phyloP scores from a whole-genome alignment of 2,329 filamentous ascomycete genomes.

The Pleurostoma richardsiae region DNA sequence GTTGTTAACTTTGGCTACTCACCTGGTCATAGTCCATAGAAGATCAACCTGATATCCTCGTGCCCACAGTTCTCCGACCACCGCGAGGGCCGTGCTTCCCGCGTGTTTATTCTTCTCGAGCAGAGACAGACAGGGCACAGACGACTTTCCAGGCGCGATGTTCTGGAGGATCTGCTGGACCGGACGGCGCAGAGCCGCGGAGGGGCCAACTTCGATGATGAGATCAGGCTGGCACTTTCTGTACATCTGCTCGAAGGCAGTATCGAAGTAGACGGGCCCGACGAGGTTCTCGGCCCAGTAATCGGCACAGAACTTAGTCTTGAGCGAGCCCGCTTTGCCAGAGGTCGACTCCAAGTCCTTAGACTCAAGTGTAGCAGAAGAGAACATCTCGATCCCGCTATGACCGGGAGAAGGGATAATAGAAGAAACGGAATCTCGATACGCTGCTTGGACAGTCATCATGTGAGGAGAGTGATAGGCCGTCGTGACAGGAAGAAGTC shows the following conservation, averaged over 20 bases:
- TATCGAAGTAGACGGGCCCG: conserved; percentile 36
- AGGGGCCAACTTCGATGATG: conserved; percentile 36
- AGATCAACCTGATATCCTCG: conserved; percentile 25
- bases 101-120: conserved; percentile 3
- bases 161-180: conserved; percentile 23
- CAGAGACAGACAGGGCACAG: conserved; percentile 3
- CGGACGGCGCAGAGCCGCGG: conserved; percentile 27
- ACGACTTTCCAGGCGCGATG: neutral
- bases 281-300: conserved; percentile 45
- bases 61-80: conserved; percentile 30
- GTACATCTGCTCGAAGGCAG: conserved; percentile 28
- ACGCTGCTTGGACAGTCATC: conserved; percentile 29
- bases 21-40: conserved; percentile 18
- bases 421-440: conserved; percentile 19
- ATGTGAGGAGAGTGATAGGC: conserved; percentile 43
- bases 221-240: conserved; percentile 20
- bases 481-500: conserved; percentile 27
- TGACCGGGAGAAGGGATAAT: conserved; percentile 8
- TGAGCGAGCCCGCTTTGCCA: conserved; percentile 5
- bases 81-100: conserved; percentile 13
- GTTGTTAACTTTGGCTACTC: conserved; percentile 1
- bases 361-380: conserved; percentile 25
- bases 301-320: conserved; percentile 17
- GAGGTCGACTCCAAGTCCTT: neutral
- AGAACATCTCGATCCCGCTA: conserved; percentile 27